Evolutionary conservation across 2,329 filamentous ascomycete species (phyloP).

Genomic region (Tolypocladium inflatum): DNA sequence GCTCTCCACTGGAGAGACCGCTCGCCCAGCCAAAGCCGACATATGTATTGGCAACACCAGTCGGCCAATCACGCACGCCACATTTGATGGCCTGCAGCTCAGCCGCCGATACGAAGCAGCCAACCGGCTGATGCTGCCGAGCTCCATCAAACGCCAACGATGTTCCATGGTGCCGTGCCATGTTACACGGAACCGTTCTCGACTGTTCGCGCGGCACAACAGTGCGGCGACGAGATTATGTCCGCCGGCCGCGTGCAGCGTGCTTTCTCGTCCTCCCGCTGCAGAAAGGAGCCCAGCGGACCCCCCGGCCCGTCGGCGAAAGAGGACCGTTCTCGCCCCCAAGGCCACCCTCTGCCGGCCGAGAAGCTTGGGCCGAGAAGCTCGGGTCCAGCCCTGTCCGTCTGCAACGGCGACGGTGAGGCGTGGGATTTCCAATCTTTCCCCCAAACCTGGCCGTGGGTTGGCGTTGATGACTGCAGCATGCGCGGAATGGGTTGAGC

Average conservation of each 20-base stretch:
- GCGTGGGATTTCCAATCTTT: not conserved
- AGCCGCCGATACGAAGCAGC: conserved; percentile 3
- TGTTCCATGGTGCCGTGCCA: not conserved
- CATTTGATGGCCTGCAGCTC: not conserved
- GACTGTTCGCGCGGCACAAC: not conserved
- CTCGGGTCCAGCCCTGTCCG: not conserved
- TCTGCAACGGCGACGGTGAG: not conserved
- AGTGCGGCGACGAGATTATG: not conserved
- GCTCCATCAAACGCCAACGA: not conserved
- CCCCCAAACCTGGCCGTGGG: not conserved
- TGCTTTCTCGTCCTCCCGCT: not conserved
- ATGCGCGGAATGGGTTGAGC: not conserved
- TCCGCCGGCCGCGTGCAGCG: not conserved
- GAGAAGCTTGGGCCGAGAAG: not conserved
- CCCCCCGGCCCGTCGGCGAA: not conserved
- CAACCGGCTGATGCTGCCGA: not conserved
- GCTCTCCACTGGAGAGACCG: not conserved
- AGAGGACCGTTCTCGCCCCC: not conserved
- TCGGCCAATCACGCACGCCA: not conserved
- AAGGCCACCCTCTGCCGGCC: not conserved
- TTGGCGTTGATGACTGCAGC: not conserved
- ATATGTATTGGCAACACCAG: too few relatives aligned
- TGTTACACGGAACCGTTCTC: not conserved
- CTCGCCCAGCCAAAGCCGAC: not conserved
- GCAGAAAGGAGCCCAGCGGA: not conserved